Evolutionary conservation across 805 yeast genomes (phyloP), one percentile per base, ranked within the genome.

Genomic region (Candida stauntonica): DNA sequence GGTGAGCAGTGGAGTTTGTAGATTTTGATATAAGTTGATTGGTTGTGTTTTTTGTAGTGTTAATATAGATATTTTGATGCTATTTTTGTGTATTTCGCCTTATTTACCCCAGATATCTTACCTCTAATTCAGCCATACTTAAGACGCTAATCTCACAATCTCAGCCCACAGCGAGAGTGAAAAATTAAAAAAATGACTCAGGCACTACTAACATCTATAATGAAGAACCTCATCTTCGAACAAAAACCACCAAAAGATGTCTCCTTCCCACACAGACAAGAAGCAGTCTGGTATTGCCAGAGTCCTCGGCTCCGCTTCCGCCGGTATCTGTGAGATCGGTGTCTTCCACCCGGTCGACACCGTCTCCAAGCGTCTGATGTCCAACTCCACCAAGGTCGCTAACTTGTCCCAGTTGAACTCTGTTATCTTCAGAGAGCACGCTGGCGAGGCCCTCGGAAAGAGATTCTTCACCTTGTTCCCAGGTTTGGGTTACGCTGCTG

Each of bases 311-410:
- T 91, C 98, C 26, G 99, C 98, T 14, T 75, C 95, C 16, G 99
- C 99, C 29, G 99, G 99, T 55, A 86, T 93, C 60, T 78, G 94
- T 57, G 99, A 93, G 67, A 84, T 93, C 52, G 95, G 84, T 40
- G 94, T 93, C 29, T 93, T 93, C 79, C 99, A 93, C 66, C 99
- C 99, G 16, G 96, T 93, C 26, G 99, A 93, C 67, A 93, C 99
- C 36, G 84, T 88, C 58, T 88, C 99, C 50, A 93, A 93, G 72
- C 83, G 99, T 72, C 74, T 85, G 61, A 85, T 85, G 94, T 78
- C 87, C 26, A 85, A 85, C 67, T 80, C 76, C 50, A 77, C 86
- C 36, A 80, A 68, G 59, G 77, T 91, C 49, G 61, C 83, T 29
- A 70, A 77, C 28, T 55, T 73, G 12, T 44, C 76, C 26, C 85